Evolutionary conservation across 1,284 basidiomycete species (phyloP), one percentile per base, ranked within the genome.

Genomic region (Hemileia vastatrix): DNA sequence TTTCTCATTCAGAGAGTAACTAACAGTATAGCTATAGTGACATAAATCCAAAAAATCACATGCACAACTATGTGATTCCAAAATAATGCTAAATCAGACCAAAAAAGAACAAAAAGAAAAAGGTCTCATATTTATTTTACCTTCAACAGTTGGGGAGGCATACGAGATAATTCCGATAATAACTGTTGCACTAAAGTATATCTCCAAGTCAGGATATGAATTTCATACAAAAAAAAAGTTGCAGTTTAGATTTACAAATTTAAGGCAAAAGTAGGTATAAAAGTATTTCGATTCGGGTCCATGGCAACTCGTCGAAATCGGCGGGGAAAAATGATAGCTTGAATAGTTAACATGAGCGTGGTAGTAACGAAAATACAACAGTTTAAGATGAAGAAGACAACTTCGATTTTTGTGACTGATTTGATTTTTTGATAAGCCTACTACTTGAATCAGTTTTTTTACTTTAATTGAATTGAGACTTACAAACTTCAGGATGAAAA

Each of bases 11-110:
- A n/a, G 9, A 45, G n/a, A 1, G 4, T 13, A 18, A 51, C 56
- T 27, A 1, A 58, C 56, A 51, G 5, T 50, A 50, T 49, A 11
- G 56, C 48, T 4, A 58, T 21, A 9, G 56, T 23, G 0, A 58
- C 56, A 21, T 58, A 58, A 6, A 51, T 40, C 56, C 56, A 58
- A 58, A 58, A 58, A 24, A 58, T 49, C 9, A 58, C 19, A 15
- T 49, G 31, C n/a, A 58, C 32, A n/a, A 50, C 56, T 9, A 50
- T 33, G n/a, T 33, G 27, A 43, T 36, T 9, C 8, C 19, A 9
- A 36, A 43, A 50, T 1, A 9, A 47, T 23, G 18, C 18, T 33
- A 11, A 31, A 24, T 8, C 33, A n/a, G 27, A 27, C 1, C 13
- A n/a, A 5, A 9, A 21, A 6, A 9, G 1, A 49, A 6, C 15